A percentile compares a stretch with the other conserved stretches of the same genome.
Conservation (phyloP, 2,329 filamentous ascomycete species). For the Chaetomiaceae sp. region DNA sequence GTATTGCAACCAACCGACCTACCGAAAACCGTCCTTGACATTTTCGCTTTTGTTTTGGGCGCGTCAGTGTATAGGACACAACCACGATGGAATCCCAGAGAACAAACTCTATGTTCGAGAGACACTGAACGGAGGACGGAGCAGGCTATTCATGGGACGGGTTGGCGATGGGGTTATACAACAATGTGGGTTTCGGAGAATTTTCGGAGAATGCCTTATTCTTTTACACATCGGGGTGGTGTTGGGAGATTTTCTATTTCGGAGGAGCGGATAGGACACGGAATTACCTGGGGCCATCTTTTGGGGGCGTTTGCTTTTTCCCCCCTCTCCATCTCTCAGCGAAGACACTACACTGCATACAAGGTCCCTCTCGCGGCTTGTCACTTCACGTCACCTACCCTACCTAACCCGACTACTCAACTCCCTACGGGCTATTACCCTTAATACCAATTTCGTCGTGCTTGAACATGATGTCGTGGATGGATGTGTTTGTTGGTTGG, state of each 20-base stretch:
- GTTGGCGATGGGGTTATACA: not conserved
- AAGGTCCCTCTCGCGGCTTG: not conserved
- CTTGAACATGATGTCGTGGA: not conserved
- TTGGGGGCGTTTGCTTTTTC: conserved; percentile 10
- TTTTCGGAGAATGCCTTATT: not conserved
- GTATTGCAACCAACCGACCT: no score
- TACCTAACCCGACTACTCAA: not conserved
- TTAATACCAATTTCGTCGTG: conserved; percentile 8
- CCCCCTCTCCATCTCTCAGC: not conserved
- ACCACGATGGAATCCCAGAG: not conserved
- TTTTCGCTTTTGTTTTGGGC: not conserved
- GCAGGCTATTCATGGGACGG: not conserved
- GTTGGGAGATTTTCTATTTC: not conserved
- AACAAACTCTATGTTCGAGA: not conserved
- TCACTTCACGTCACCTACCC: conserved; percentile 9
- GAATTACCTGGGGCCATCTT: conserved; percentile 7
- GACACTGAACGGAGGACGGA: not conserved
- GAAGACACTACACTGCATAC: conserved; percentile 8
- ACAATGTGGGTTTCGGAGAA: not conserved
- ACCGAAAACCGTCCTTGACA: not conserved
- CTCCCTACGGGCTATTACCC: not conserved
- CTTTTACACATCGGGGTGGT: conserved; percentile 4
- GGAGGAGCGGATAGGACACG: not conserved
- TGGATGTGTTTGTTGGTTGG: not conserved
- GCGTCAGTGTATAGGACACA: conserved; percentile 6